Conservation (phyloP, 1,139 yeast species). For the Scheffersomyces stambukii region DNA sequence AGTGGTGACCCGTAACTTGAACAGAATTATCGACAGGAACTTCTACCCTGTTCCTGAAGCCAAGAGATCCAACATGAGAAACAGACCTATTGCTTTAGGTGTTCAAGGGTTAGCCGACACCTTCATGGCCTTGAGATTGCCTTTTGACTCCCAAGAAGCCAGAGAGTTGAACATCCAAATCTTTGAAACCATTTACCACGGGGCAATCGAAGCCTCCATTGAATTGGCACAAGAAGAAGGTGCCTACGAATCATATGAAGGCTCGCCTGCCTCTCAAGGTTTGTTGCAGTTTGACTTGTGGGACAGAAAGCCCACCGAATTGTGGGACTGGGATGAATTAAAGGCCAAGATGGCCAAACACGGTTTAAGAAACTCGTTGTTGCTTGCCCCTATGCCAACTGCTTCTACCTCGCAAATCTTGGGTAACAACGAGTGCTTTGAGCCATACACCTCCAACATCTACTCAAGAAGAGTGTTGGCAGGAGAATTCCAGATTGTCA, state of each 20-base stretch:
- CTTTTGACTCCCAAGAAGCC: slow-evolving; percentile 57
- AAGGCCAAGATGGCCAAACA: slow-evolving; percentile 40
- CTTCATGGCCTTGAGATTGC: slow-evolving; percentile 52
- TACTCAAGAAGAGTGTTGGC: slow-evolving; percentile 58
- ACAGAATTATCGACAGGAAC: slow-evolving; percentile 54
- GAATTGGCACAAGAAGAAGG: slow-evolving; percentile 51
- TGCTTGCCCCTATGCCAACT: slow-evolving; percentile 65
- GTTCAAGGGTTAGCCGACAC: slow-evolving; percentile 63
- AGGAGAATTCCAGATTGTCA: slow-evolving; percentile 60
- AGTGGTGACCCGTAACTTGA: slow-evolving; percentile 52
- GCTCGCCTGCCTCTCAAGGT: slow-evolving; percentile 60
- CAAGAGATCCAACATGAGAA: slow-evolving; percentile 47
- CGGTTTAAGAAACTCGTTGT: slow-evolving; percentile 56
- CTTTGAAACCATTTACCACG: slow-evolving; percentile 60
- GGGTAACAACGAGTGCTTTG: slow-evolving; percentile 61
- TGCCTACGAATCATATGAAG: slow-evolving; percentile 44
- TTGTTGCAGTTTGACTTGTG: slow-evolving; percentile 54
- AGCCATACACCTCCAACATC: slow-evolving; percentile 57
- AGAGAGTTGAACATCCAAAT: slow-evolving; percentile 53
- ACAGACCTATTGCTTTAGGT: slow-evolving; percentile 61
- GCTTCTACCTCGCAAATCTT: slow-evolving; percentile 61
- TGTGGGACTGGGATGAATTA: slow-evolving; percentile 55
- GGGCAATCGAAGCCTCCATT: slow-evolving; percentile 52
- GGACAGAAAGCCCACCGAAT: slow-evolving; percentile 54
- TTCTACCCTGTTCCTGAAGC: slow-evolving; percentile 56